Base-by-base conservation (phyloP, 495 filamentous ascomycete species). In the Talaromyces ruber region DNA sequence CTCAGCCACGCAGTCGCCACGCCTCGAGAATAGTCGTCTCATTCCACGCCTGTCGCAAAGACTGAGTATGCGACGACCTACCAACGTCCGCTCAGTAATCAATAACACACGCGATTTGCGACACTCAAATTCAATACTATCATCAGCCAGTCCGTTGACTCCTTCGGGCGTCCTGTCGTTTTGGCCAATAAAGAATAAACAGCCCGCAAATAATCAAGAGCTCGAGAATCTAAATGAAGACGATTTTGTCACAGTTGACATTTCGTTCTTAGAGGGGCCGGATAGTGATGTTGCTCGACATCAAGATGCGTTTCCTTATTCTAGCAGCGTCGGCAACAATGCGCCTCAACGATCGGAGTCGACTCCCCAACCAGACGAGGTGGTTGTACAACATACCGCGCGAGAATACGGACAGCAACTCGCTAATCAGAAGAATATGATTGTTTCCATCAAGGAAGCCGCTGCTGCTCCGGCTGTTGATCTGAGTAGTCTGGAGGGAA, bases 61-160 rank as follows among this genome's bases (percentile, higher is more conserved):
- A 57, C 28, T 57, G n/a, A 57, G 54, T 12, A 30, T 57, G 54
- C 84, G 62, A 85, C 84, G 47, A 84, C 66, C 4, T 85, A 65
- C 67, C 84, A 79, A 4, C 84, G 66, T 0, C 53, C 79, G 1
- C 78, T 53, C 56, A 73, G 74, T 6, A 81, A 50, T 21, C 64
- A 60, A 6, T 79, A 43, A 21, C 64, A 59, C 4, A 79, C 5
- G 54, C 16, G 29, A 34, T 25, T 21, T 34, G 29, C 21, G 54
- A 34, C 28, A 22, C 34, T 57, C 54, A 16, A 80, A 69, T 9
- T 65, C 63, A 7, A 6, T 65, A 11, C 34, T 65, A 11, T 29
- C 62, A 30, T 24, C 26, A 34, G 22, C 57, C 16, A 64, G 61
- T 51, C 58, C 51, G 22, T 14, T 25, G 51, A 25, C 51, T 11